These are phyloP conservation scores for Aeschynomene evenia DNA, from an alignment of 306 rosid species.

Conservation along the genomic window DNA sequence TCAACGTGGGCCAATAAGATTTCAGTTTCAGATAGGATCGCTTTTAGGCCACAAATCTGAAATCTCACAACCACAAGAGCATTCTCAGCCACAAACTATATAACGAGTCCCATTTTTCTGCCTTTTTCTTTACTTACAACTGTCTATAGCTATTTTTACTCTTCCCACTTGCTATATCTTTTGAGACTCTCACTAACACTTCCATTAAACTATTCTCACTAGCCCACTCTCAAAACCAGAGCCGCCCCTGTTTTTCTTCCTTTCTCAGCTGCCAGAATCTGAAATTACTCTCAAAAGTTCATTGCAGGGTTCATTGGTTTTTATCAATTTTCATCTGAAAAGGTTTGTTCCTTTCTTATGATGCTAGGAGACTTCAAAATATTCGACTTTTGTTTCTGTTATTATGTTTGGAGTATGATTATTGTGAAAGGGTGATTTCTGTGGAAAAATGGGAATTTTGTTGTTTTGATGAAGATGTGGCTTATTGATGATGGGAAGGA, in stretches of 20 bases:
- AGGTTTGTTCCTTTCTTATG: slow-evolving; percentile 40
- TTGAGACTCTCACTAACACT: not conserved
- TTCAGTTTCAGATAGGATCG: slow-evolving; percentile 54
- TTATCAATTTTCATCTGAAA: slow-evolving; percentile 14
- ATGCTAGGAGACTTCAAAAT: too few relatives aligned
- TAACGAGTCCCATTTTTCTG: not conserved
- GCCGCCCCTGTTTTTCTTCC: slow-evolving; percentile 32
- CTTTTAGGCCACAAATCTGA: slow-evolving; percentile 54
- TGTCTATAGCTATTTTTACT: not conserved
- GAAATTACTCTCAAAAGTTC: not conserved
- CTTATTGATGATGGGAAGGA: not conserved
- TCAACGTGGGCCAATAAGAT: slow-evolving; percentile 35
- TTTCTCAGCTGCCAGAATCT: not conserved
- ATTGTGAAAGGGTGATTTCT: slow-evolving; percentile 12
- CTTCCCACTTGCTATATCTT: slow-evolving; percentile 13
- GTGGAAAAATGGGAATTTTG: not conserved
- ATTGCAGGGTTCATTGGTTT: slow-evolving; percentile 14
- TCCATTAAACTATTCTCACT: not conserved
- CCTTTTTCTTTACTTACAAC: not conserved
- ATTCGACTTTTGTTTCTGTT: too few relatives aligned
- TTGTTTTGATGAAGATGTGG: not conserved
- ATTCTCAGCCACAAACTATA: slow-evolving; percentile 60
- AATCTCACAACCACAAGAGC: not conserved
- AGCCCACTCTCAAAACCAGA: slow-evolving; percentile 19
- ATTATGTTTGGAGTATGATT: not conserved